Base-by-base conservation (phyloP, 148 eudicot genomes). In the Euryodendron excelsum region DNA sequence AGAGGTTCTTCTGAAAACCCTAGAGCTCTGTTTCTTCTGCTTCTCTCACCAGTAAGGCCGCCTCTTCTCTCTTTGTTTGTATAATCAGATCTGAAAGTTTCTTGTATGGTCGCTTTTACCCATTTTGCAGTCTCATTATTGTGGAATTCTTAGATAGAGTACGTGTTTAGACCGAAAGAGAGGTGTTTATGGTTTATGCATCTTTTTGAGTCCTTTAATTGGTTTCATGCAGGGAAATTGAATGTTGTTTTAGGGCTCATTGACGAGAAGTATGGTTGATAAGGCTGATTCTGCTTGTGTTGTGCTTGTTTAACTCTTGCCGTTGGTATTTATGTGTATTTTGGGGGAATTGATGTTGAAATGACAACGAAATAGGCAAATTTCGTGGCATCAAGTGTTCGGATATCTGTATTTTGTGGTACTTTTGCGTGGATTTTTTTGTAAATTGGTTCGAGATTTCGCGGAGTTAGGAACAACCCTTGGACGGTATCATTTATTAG, bases 1-100 rank as follows among this genome's bases (percentile, higher is more conserved):
- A 75, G 56, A 59, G 69, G 78, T 44, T 61, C 39, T 75, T 61
- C 78, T 41, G 55, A 11, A 75, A 75, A 62, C 78, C 78, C 78
- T 75, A 71, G 8, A 30, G 77, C 17, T 34, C 7, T 56, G 48
- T 55, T 20, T 34, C 18, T 17, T 39, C 56, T 41, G 52, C 64
- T 60, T 28, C n/a, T 15, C 47, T 50, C 74, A 28, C 39, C 23
- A 11, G 23, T 18, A 17, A 47, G 20, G 69, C 78, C 68, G 47
- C 68, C 30, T 28, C 47, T 44, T 60, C 68, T 44, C 20, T 28
- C 20, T 59, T 20, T 36, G 65, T 48, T 18, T 52, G 27, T 52
- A 63, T 21, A 41, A 12, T 41, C 50, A 39, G 78, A 75, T 75
- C 78, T 75, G 78, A 20, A n/a, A 75, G 36, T 28, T 60, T 23